Base-by-base conservation (phyloP, 1,139 yeast species). In the Pichia sp. region DNA sequence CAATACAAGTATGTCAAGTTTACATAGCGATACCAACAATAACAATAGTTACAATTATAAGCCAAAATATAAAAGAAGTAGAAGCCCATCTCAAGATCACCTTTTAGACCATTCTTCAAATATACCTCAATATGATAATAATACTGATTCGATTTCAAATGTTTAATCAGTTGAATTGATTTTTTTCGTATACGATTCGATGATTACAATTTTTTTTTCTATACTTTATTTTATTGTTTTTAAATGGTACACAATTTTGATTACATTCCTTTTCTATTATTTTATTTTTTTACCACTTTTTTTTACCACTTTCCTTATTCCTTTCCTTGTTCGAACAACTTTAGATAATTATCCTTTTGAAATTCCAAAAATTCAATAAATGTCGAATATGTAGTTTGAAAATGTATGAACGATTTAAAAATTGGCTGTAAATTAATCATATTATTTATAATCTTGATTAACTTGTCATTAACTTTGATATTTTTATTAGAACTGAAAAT, bases 361-460 rank as follows among this genome's bases (percentile, higher is more conserved):
- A 55, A 56, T 30, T 66, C 63, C 16, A 78, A 62, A 30, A 61
- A 66, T 28, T 66, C 63, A 1, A 72, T 70, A 64, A 80, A 83
- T 29, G 69, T 71, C 31, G 71, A 67, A 59, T 80, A 83, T 2
- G 70, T 60, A 0, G 75, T 68, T 53, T 75, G 70, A 62, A 81
- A 84, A 41, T 73, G 72, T 6, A 73, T 68, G 50, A 83, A 63
- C 38, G 75, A 76, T 57, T 74, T 73, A 60, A 84, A 82, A 30
- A 82, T 65, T 1, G 82, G 81, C 47, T 71, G 67, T 53, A 83
- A 61, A 13, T 70, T 72, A n/a, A 73, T 69, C 62, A 83, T 68
- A 36, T 56, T 56, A 34, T 59, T 53, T n/a, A 59, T 43, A 22
- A 59, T 59, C 22, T 55, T 45, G 1, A 56, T 14, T 9, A 59